phyloP scores from a whole-genome alignment of 2,329 filamentous ascomycete species.

The Talaromyces sp. region DNA sequence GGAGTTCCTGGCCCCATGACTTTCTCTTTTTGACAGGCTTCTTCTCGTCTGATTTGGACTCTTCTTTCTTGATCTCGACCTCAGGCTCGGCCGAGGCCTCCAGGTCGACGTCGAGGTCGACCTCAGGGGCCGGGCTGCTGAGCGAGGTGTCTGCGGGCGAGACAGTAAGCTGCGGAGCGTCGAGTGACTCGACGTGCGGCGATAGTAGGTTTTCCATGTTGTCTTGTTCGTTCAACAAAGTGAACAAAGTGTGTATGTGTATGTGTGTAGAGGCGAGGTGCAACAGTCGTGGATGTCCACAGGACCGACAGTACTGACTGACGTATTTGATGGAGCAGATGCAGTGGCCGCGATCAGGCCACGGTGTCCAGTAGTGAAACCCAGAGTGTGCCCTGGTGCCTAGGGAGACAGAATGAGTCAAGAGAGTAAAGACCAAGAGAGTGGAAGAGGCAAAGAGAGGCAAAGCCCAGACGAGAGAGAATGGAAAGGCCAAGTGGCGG shows the following conservation, averaged over 20 bases:
- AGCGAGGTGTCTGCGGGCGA: slow-evolving; percentile 37
- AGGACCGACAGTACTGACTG: background rate
- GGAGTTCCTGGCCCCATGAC: slow-evolving; percentile 96
- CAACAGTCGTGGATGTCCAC: slow-evolving; percentile 7
- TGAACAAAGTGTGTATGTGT: background rate
- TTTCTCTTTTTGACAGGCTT: slow-evolving; percentile 89
- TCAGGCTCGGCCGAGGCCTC: background rate
- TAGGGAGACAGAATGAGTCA: background rate
- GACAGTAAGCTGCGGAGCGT: slow-evolving; percentile 33
- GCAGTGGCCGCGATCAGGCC: background rate
- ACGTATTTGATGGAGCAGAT: no score
- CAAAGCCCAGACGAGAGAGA: slow-evolving; percentile 21
- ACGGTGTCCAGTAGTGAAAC: slow-evolving; percentile 6
- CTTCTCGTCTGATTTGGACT: slow-evolving; percentile 49
- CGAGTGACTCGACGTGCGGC: slow-evolving; percentile 22
- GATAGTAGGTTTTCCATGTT: slow-evolving; percentile 8
- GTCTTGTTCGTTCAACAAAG: background rate
- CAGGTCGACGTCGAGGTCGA: background rate
- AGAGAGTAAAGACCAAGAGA: background rate
- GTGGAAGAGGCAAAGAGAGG: slow-evolving; percentile 18
- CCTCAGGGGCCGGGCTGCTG: slow-evolving; percentile 18
- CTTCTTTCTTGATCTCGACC: slow-evolving; percentile 14
- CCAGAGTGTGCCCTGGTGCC: slow-evolving; percentile 5
- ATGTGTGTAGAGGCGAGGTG: background rate
- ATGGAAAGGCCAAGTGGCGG: slow-evolving; percentile 7